Percentiles rank a stretch among this genome's conserved stretches.
phyloP scores from a whole-genome alignment of 2,329 filamentous ascomycete genomes.

The Setomelanomma holmii region DNA sequence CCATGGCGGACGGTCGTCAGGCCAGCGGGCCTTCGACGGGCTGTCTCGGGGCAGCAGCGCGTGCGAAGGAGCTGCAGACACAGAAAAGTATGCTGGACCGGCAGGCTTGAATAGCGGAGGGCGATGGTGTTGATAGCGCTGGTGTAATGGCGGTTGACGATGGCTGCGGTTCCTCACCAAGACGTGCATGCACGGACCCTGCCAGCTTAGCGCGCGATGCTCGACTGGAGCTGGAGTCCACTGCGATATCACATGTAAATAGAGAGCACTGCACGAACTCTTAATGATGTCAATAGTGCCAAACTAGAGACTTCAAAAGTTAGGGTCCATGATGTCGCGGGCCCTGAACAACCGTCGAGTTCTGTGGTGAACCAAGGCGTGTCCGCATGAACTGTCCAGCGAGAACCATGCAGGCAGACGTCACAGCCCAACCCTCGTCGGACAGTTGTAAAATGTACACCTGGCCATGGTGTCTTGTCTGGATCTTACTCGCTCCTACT shows the following conservation, averaged over 20 bases:
- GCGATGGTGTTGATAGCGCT: constrained; percentile 6
- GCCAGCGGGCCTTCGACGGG: constrained; percentile 30
- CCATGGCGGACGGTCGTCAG: constrained; percentile 44
- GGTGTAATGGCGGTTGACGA: constrained; percentile 8
- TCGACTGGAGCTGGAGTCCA: too few relatives aligned
- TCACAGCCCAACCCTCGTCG: constrained; percentile 1
- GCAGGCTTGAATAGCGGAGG: constrained; percentile 19
- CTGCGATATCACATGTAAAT: too few relatives aligned
- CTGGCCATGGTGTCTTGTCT: not conserved
- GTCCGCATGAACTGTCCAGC: not conserved
- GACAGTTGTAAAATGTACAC: not conserved
- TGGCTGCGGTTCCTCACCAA: too few relatives aligned
- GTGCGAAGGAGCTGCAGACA: constrained; percentile 6
- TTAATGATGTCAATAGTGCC: too few relatives aligned
- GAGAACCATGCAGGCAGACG: not conserved
- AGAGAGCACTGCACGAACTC: too few relatives aligned
- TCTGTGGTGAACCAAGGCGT: too few relatives aligned
- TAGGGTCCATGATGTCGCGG: not conserved
- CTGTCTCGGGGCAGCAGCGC: constrained; percentile 13
- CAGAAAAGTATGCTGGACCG: constrained; percentile 4
- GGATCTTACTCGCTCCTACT: not conserved
- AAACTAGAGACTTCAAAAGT: too few relatives aligned
- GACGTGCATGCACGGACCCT: not conserved
- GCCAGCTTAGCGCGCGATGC: not conserved
- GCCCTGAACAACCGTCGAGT: not conserved